Conservation (phyloP, 2,329 filamentous ascomycete genomes). For the Elsinoe australis region DNA sequence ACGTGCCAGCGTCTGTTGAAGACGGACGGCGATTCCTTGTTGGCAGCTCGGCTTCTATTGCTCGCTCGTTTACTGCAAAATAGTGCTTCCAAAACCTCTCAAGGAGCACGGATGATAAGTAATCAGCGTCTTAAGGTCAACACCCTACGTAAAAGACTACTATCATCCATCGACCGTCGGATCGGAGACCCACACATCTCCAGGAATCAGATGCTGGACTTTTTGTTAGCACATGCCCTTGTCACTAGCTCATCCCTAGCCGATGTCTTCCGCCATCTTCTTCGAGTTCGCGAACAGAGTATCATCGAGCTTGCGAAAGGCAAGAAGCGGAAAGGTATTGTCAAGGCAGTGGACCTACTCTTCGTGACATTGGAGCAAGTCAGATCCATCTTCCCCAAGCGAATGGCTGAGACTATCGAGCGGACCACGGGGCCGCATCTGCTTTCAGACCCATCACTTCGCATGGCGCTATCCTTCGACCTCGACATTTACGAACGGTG, state of each 20-base stretch:
- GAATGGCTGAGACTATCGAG: constrained; percentile 60
- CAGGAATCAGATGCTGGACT: constrained; percentile 54
- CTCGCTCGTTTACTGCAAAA: constrained; percentile 69
- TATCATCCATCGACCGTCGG: constrained; percentile 56
- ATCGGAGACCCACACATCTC: constrained; percentile 33
- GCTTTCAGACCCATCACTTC: constrained; percentile 62
- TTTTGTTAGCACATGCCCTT: constrained; percentile 74
- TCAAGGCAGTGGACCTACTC: constrained; percentile 63
- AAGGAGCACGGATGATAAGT: constrained; percentile 50
- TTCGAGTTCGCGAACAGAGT: constrained; percentile 62
- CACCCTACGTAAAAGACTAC: constrained; percentile 54
- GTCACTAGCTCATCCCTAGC: constrained; percentile 70
- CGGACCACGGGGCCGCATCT: constrained; percentile 63
- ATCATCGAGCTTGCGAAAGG: constrained; percentile 56
- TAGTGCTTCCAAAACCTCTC: constrained; percentile 52
- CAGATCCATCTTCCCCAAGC: constrained; percentile 64
- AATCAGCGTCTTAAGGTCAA: constrained; percentile 57
- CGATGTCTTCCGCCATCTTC: constrained; percentile 72
- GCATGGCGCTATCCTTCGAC: constrained; percentile 59
- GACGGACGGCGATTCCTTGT: constrained; percentile 43
- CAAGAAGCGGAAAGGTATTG: constrained; percentile 46
- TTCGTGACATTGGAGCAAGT: constrained; percentile 70
- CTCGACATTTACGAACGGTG: constrained; percentile 71
- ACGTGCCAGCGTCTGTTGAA: constrained; percentile 48
- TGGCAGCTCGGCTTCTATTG: constrained; percentile 59